These are phyloP conservation scores for Wallacemonas rigidus DNA, from an alignment of 208 protist species.

Conservation along the genomic window DNA sequence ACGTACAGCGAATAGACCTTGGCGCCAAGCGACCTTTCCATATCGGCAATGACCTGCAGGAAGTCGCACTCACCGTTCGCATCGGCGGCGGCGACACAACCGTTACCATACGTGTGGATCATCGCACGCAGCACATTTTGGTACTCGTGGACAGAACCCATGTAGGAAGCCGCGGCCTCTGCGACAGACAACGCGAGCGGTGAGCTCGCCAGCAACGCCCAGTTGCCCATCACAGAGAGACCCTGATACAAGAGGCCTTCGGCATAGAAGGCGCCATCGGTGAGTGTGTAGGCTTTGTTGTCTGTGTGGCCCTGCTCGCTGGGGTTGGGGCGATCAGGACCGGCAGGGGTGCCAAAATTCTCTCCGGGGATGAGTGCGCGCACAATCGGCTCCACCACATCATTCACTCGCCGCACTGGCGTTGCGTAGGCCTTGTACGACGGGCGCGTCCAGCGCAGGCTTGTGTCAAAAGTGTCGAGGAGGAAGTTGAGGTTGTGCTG, in stretches of 20 bases:
- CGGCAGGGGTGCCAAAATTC: not conserved
- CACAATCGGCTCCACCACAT: slow-evolving; percentile 33
- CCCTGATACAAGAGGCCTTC: slow-evolving; percentile 59
- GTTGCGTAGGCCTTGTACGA: slow-evolving; percentile 32
- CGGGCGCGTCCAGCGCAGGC: slow-evolving; percentile 28
- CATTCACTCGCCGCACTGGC: slow-evolving; percentile 33
- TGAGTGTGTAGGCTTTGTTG: slow-evolving; percentile 24
- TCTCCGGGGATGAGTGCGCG: slow-evolving; percentile 3
- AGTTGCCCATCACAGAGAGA: slow-evolving; percentile 58
- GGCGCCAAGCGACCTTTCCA: slow-evolving; percentile 34
- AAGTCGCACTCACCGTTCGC: slow-evolving; percentile 26
- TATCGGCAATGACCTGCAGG: slow-evolving; percentile 31
- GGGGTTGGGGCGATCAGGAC: not conserved
- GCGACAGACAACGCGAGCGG: slow-evolving; percentile 50
- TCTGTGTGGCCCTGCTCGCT: not conserved
- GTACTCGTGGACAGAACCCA: slow-evolving; percentile 34
- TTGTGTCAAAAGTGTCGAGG: slow-evolving; percentile 41
- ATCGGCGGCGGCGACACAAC: slow-evolving; percentile 34
- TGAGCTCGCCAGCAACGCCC: slow-evolving; percentile 43
- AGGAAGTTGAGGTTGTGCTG: slow-evolving; percentile 41
- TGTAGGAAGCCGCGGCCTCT: slow-evolving; percentile 39
- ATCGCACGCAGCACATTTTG: slow-evolving; percentile 26
- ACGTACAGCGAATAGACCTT: slow-evolving; percentile 42
- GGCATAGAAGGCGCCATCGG: slow-evolving; percentile 41
- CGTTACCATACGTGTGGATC: slow-evolving; percentile 18